Conservation (phyloP, 2,329 filamentous ascomycete genomes). For the Botrytis fragariae region DNA sequence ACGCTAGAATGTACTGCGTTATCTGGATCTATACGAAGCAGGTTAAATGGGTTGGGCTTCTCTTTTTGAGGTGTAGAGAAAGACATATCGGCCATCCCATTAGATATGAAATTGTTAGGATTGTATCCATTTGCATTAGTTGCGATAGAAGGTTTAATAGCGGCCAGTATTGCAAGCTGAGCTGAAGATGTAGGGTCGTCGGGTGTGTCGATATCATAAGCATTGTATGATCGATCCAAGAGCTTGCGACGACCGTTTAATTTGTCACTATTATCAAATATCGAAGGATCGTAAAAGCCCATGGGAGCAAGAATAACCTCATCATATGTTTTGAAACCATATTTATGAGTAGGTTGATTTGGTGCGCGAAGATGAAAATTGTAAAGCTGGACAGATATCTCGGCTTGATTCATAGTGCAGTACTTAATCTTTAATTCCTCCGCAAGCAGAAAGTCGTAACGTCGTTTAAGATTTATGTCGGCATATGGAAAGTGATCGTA, state of each 20-base stretch:
- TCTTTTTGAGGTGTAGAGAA: constrained; percentile 62
- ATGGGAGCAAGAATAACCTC: constrained; percentile 92
- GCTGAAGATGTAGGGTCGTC: constrained; percentile 88
- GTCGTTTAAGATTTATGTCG: constrained; percentile 85
- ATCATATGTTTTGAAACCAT: constrained; percentile 95
- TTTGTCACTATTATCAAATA: constrained; percentile 83
- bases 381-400: constrained; percentile 82
- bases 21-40: constrained; percentile 62
- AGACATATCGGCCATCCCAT: constrained; percentile 39
- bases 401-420: constrained; percentile 86
- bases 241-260: constrained; percentile 75
- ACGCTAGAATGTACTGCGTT: constrained; percentile 74
- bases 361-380: constrained; percentile 89
- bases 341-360: constrained; percentile 87
- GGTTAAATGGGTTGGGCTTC: constrained; percentile 64
- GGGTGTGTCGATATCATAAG: constrained; percentile 82
- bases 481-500: constrained; percentile 94
- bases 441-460: constrained; percentile 89
- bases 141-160: constrained; percentile 58
- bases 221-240: constrained; percentile 83
- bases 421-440: constrained; percentile 94
- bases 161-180: constrained; percentile 65
- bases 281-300: constrained; percentile 85
- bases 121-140: constrained; percentile 43
- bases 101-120: constrained; percentile 39